phyloP scores from a whole-genome alignment of 495 filamentous ascomycete genomes.

The Amorphotheca resinae region DNA sequence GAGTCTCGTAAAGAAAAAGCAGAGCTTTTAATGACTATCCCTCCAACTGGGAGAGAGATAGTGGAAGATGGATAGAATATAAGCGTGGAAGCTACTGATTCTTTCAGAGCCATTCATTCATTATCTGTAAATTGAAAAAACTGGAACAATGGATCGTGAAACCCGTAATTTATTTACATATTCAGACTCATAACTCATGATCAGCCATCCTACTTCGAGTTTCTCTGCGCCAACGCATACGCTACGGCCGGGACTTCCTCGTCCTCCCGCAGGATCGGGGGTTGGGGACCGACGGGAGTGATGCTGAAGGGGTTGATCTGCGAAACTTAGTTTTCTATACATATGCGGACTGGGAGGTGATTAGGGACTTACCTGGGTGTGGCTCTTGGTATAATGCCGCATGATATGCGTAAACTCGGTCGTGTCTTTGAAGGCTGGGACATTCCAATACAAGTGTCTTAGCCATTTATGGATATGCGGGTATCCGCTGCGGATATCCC shows the following conservation, averaged over 20 bases:
- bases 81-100: too few species aligned
- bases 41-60: too few species aligned
- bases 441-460: conserved; percentile 54
- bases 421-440: conserved; percentile 52
- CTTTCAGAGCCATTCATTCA: too few species aligned
- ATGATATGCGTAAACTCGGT: conserved; percentile 50
- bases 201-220: too few species aligned
- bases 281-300: conserved; percentile 52
- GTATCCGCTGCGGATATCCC: conserved; percentile 70
- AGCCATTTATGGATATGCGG: conserved; percentile 58
- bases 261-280: conserved; percentile 38
- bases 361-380: conserved; percentile 29
- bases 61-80: too few species aligned
- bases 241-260: conserved; percentile 18
- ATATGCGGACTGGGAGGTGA: not conserved
- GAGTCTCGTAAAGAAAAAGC: too few species aligned
- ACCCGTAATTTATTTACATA: too few species aligned
- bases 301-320: conserved; percentile 39
- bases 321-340: not conserved
- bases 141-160: too few species aligned
- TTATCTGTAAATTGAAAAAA: too few species aligned
- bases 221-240: conserved; percentile 5
- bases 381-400: conserved; percentile 39
- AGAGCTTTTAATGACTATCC: too few species aligned
- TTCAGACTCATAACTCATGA: too few species aligned